These are phyloP conservation scores for Usnea hakonensis DNA, from an alignment of 495 filamentous ascomycete genomes.

Conservation along the genomic window DNA sequence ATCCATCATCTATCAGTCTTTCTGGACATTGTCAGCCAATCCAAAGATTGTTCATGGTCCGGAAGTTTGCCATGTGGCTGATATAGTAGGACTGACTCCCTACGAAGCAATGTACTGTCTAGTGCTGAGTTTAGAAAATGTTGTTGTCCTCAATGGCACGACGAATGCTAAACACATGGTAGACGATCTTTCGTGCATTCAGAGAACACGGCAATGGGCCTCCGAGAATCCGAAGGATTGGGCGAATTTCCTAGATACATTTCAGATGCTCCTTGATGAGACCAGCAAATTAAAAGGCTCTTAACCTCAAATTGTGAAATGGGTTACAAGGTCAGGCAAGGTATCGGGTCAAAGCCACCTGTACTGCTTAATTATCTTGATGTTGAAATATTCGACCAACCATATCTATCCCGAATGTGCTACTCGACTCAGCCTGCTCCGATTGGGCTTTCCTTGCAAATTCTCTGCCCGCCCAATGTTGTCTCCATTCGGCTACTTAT, in stretches of 20 bases:
- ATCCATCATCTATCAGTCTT: conserved; percentile 61
- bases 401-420: background rate
- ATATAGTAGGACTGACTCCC: conserved; percentile 32
- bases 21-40: conserved; percentile 72
- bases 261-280: background rate
- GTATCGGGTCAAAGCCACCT: background rate
- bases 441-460: background rate
- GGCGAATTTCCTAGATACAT: background rate
- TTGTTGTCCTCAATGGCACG: conserved; percentile 64
- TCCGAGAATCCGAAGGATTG: background rate
- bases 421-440: background rate
- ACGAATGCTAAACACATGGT: conserved; percentile 46
- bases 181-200: conserved; percentile 52
- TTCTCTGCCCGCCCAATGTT: background rate
- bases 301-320: background rate
- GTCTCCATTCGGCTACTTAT: background rate
- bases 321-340: background rate
- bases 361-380: background rate
- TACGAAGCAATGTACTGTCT: conserved; percentile 59
- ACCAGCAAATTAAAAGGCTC: background rate
- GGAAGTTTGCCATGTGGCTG: conserved; percentile 46
- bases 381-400: background rate
- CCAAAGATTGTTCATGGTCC: conserved; percentile 44
- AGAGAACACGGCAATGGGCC: conserved; percentile 40
- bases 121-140: conserved; percentile 48